phyloP scores from a whole-genome alignment of 1,284 basidiomycete genomes.

The Pholiota adiposa region DNA sequence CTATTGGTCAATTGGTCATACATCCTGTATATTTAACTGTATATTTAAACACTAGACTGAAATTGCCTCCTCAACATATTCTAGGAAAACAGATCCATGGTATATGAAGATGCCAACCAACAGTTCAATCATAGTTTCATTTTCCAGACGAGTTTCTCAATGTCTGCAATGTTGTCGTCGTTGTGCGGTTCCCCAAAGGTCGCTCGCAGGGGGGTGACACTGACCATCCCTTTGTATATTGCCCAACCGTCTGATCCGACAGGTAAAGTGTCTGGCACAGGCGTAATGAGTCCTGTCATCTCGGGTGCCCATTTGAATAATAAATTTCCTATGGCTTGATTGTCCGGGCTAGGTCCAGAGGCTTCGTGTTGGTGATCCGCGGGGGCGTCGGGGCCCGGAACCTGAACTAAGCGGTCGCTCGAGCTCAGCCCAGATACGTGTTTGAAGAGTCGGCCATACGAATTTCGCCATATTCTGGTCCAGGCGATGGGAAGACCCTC shows the following conservation, averaged over 20 bases:
- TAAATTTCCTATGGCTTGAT: constrained; percentile 44
- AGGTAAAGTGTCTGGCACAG: constrained; percentile 60
- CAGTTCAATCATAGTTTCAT: constrained; percentile 45
- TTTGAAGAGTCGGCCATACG: constrained; percentile 77
- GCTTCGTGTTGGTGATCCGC: constrained; percentile 18
- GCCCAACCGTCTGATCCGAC: constrained; percentile 85
- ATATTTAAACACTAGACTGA: no score
- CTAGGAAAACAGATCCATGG: neutral
- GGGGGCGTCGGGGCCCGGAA: constrained; percentile 50
- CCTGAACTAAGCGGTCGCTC: constrained; percentile 27
- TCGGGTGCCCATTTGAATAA: constrained; percentile 85
- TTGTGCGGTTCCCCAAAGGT: constrained; percentile 66
- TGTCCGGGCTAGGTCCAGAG: constrained; percentile 19
- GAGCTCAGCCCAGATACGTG: constrained; percentile 34
- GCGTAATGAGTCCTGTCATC: constrained; percentile 70
- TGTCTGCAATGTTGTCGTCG: constrained; percentile 23
- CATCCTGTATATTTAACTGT: neutral
- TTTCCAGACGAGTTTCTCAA: constrained; percentile 53
- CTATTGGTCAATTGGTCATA: neutral
- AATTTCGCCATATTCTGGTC: constrained; percentile 79
- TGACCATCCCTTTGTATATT: constrained; percentile 65
- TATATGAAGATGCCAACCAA: neutral
- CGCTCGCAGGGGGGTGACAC: constrained; percentile 76
- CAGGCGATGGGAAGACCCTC: constrained; percentile 67
- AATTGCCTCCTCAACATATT: no score